Conservation (phyloP, 2,329 filamentous ascomycete genomes). For the Tolypocladium ovalisporum region DNA sequence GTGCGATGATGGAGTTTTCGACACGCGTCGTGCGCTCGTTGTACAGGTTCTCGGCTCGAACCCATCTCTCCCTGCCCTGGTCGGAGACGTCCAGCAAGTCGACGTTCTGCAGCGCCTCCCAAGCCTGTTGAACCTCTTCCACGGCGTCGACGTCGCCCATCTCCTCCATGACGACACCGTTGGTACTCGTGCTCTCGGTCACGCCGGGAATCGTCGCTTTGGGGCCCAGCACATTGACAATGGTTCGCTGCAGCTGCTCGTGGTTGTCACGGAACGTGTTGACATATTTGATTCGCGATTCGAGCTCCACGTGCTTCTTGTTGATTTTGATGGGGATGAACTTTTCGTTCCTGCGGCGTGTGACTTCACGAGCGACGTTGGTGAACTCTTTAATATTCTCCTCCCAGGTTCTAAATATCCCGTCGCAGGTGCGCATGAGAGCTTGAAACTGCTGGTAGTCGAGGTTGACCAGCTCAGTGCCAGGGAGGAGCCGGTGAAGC, state of each 20-base stretch:
- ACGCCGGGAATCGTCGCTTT: constrained; percentile 46
- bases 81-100: constrained; percentile 86
- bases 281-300: constrained; percentile 87
- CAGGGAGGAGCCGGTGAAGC: constrained; percentile 75
- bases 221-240: constrained; percentile 88
- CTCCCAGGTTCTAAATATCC: constrained; percentile 89
- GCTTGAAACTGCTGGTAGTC: constrained; percentile 83
- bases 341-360: constrained; percentile 85
- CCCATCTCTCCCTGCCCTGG: constrained; percentile 86
- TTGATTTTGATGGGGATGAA: constrained; percentile 97
- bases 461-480: constrained; percentile 80
- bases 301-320: constrained; percentile 77
- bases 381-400: constrained; percentile 96
- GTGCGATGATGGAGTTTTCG: constrained; percentile 97
- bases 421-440: constrained; percentile 73
- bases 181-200: constrained; percentile 38
- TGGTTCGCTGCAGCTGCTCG: constrained; percentile 92
- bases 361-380: constrained; percentile 91
- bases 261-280: constrained; percentile 93
- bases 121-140: constrained; percentile 90
- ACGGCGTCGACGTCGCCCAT: constrained; percentile 96
- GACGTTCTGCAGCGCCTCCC: constrained; percentile 86
- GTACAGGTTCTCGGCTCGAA: constrained; percentile 88
- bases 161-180: constrained; percentile 73
- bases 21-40: constrained; percentile 95